Evolutionary conservation across 1,284 basidiomycete species (phyloP), one percentile per base, ranked within the genome.

Genomic region (Ceratobasidium sp.): DNA sequence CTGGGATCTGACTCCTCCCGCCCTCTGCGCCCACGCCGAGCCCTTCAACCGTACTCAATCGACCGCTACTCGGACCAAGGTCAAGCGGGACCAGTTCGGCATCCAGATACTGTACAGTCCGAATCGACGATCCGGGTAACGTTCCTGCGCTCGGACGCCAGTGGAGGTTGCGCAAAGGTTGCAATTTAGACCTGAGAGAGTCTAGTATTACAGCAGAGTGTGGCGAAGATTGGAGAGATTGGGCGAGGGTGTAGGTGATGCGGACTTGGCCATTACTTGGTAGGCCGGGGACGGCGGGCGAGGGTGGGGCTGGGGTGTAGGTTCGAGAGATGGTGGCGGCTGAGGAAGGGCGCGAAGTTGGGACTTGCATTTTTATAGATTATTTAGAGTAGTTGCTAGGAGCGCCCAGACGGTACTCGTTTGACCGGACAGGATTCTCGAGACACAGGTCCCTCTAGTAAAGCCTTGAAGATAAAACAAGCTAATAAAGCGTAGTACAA

Each of bases 71-170:
- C 8, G 38, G 27, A 20, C 73, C 73, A 10, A 66, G 5, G 73
- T 96, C 93, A 38, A 96, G 87, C 27, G 92, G 86, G 12, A 93
- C 87, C 48, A 98, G 86, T 55, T 90, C 88, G 73, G 97, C 89
- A 77, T 93, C 88, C n/a, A 97, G 88, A 80, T 94, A 92, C 82
- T 96, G 95, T 66, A 98, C 95, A 1, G 95, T 97, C 78, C 94
- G 88, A 57, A 96, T 87, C 4, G 90, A 90, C 1, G 92, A 75
- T 6, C 62, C 54, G 27, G 73, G 73, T 44, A 75, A 50, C 23
- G 88, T 70, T 91, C 88, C 3, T 90, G 89, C 4, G 85, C 81
- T 38, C 27, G 94, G 89, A 84, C 94, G 96, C 96, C 97, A 98
- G 84, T 97, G 94, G 27, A 98, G 88, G 84, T 93, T 96, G 71